Evolutionary conservation across 2,329 filamentous ascomycete species (phyloP), one percentile per base, ranked within the genome.

Genomic region (Neonectria sp.): DNA sequence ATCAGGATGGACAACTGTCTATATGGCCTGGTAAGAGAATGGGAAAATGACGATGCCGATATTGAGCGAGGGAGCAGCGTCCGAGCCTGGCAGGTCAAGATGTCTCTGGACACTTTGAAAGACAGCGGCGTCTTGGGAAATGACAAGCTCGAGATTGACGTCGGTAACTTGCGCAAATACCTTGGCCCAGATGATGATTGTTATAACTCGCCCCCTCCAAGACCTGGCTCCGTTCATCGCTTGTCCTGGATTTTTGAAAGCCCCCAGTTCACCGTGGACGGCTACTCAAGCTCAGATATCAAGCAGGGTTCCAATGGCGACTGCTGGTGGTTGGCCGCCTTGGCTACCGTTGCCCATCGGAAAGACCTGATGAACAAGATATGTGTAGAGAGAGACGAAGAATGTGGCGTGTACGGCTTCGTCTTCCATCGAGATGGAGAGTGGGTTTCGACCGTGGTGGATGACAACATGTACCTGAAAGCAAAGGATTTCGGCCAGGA

Each of bases 261-360:
- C 11, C 81, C 82, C 0, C 78, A 80, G 52, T 84, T 84, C 63
- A 82, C 78, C 17, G 70, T 82, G n/a, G 78, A 80, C 31, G 80
- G 81, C 15, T 84, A 77, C 67, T 80, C 81, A 12, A 77, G 79
- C 48, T 80, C 82, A 1, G 82, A 84, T 43, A 81, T 84, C 67
- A 82, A 81, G 69, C 83, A 85, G 63, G 82, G 82, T 24, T 68
- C 68, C 11, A 86, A 87, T 69, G 92, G 92, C 2, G 90, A 94
- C 76, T 94, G 92, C 79, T 94, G 92, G 91, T 89, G 92, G 77
- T 85, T 94, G 76, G 91, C 92, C 5, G 91, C 90, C 0, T 80
- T 94, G 17, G 90, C 89, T 24, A 92, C 91, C 0, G 87, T 93
- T 71, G 90, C 89, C 12, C 92, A 92, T 70, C 89, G 90, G 70